phyloP scores from a whole-genome alignment of 805 yeast genomes.

The Candida awuae region DNA sequence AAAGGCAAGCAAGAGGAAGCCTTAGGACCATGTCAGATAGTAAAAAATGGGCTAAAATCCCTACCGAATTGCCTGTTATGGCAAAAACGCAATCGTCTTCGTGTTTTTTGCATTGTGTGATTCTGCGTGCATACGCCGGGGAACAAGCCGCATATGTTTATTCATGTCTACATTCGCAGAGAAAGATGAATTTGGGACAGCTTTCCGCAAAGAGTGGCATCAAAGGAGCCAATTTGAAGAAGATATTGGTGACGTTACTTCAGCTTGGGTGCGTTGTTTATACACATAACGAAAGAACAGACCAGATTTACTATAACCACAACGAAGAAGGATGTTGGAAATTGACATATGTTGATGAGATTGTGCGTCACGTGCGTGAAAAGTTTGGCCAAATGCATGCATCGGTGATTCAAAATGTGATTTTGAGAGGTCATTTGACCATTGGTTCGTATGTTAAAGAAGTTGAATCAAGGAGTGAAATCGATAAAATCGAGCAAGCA shows the following conservation, averaged over 20 bases:
- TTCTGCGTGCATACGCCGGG: slow-evolving; percentile 55
- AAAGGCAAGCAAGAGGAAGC: neutral
- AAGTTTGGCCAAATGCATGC: slow-evolving; percentile 38
- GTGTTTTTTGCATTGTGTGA: slow-evolving; percentile 47
- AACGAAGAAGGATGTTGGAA: slow-evolving; percentile 57
- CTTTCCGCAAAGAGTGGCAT: slow-evolving; percentile 40
- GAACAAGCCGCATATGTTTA: slow-evolving; percentile 62
- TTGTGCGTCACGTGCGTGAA: slow-evolving; percentile 46
- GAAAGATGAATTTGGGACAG: slow-evolving; percentile 54
- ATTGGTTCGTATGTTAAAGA: slow-evolving; percentile 39
- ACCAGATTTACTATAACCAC: slow-evolving; percentile 40
- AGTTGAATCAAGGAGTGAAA: slow-evolving; percentile 18
- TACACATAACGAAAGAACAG: slow-evolving; percentile 32
- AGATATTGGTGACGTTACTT: slow-evolving; percentile 64
- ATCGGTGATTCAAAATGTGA: slow-evolving; percentile 57
- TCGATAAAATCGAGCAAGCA: slow-evolving; percentile 28
- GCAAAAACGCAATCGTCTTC: slow-evolving; percentile 53
- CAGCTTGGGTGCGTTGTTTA: slow-evolving; percentile 71
- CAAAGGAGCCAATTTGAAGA: slow-evolving; percentile 45
- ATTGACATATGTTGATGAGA: slow-evolving; percentile 70
- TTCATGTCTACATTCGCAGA: slow-evolving; percentile 54
- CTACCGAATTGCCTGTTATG: slow-evolving; percentile 23
- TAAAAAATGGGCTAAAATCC: slow-evolving; percentile 8
- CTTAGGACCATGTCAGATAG: neutral
- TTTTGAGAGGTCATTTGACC: slow-evolving; percentile 62